phyloP scores from a whole-genome alignment of 306 rosid genomes.

The Clitoria ternatea region DNA sequence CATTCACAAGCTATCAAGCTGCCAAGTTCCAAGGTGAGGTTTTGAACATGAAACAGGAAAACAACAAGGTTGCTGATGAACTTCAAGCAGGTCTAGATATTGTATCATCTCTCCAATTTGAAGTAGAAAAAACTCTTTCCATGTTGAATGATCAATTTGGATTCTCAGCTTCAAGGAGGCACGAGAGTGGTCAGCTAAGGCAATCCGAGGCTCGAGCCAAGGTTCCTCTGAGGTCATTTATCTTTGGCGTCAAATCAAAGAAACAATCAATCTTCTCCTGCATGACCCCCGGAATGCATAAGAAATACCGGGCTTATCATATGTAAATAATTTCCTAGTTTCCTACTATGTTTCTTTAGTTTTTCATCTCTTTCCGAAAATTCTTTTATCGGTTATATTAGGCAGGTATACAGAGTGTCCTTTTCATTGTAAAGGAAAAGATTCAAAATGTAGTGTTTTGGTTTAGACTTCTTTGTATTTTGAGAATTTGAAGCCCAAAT shows the following conservation, averaged over 20 bases:
- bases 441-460: slow-evolving; percentile 15
- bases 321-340: slow-evolving; percentile 24
- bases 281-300: slow-evolving; percentile 66
- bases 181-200: slow-evolving; percentile 31
- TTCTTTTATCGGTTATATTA: slow-evolving; percentile 19
- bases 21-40: slow-evolving; percentile 98
- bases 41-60: slow-evolving; percentile 95
- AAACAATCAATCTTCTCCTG: slow-evolving; percentile 71
- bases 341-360: slow-evolving; percentile 4
- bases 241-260: slow-evolving; percentile 74
- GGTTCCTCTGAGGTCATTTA: slow-evolving; percentile 82
- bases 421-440: neutral
- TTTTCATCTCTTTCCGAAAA: slow-evolving; percentile 6
- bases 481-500: neutral
- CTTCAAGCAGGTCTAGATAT: slow-evolving; percentile 75
- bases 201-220: slow-evolving; percentile 43
- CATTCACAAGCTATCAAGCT: slow-evolving; percentile 90
- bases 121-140: slow-evolving; percentile 53
- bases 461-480: slow-evolving; percentile 1
- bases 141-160: slow-evolving; percentile 64
- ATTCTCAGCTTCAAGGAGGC: slow-evolving; percentile 56
- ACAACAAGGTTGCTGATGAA: slow-evolving; percentile 82
- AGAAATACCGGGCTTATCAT: slow-evolving; percentile 39
- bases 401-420: slow-evolving; percentile 12
- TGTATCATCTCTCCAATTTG: slow-evolving; percentile 50